phyloP scores from a whole-genome alignment of 2,329 filamentous ascomycete genomes.

The Emmonsia crescens region DNA sequence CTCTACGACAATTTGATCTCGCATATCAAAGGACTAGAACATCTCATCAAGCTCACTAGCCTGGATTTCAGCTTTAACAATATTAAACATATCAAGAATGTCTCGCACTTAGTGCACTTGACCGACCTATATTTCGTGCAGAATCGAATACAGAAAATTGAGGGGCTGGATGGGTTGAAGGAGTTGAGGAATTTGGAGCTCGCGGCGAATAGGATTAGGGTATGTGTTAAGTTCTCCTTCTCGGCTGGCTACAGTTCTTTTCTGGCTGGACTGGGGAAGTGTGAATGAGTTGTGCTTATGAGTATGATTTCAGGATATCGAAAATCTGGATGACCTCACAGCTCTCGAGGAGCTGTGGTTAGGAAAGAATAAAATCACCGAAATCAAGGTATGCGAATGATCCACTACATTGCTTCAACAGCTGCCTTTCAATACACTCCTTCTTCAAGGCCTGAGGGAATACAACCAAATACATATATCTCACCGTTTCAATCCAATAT shows the following conservation, averaged over 20 bases:
- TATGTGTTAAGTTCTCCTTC: slow-evolving; percentile 18
- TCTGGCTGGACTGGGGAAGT: neutral
- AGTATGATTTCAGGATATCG: slow-evolving; percentile 49
- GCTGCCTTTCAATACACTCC: neutral
- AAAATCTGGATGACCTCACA: slow-evolving; percentile 68
- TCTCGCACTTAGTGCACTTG: slow-evolving; percentile 65
- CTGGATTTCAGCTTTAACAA: slow-evolving; percentile 98
- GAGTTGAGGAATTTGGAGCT: slow-evolving; percentile 77
- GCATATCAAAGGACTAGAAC: slow-evolving; percentile 74
- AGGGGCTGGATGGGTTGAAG: slow-evolving; percentile 64
- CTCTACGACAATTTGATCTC: slow-evolving; percentile 93
- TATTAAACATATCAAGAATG: slow-evolving; percentile 93
- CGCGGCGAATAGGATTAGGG: slow-evolving; percentile 78
- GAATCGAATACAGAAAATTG: slow-evolving; percentile 84
- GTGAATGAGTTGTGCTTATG: slow-evolving; percentile 5
- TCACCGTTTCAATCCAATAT: neutral
- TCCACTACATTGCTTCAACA: neutral
- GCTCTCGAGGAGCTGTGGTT: slow-evolving; percentile 83
- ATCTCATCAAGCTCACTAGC: slow-evolving; percentile 60
- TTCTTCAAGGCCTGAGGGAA: neutral
- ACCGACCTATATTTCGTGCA: slow-evolving; percentile 85
- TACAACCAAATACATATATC: neutral
- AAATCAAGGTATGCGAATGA: slow-evolving; percentile 49
- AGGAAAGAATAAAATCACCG: slow-evolving; percentile 90
- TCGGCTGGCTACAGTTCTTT: neutral